These are phyloP conservation scores for Plectranthus barbatus DNA, from an alignment of 257 asterid species.

Conservation along the genomic window DNA sequence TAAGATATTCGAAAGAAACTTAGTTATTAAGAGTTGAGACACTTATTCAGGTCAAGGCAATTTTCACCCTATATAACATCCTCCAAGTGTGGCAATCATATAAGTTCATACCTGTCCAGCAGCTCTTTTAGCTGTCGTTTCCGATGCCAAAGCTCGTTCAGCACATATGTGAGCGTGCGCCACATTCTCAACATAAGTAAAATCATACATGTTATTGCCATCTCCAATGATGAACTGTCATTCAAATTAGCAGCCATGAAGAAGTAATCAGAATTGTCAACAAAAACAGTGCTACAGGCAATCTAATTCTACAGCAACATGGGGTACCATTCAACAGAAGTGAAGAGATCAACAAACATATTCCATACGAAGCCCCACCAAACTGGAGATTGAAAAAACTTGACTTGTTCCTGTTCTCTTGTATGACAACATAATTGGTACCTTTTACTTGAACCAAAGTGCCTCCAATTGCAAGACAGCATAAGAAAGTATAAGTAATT, in stretches of 20 bases:
- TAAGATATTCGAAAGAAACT: conserved; percentile 10
- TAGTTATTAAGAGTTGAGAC: not conserved
- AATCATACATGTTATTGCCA: conserved; percentile 63
- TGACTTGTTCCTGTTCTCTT: not conserved
- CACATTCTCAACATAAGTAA: conserved; percentile 73
- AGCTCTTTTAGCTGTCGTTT: conserved; percentile 54
- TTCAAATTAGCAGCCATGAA: conserved; percentile 12
- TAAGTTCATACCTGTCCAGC: conserved; percentile 49
- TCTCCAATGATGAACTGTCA: conserved; percentile 64
- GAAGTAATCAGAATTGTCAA: not conserved
- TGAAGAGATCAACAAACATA: not conserved
- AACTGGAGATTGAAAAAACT: not conserved
- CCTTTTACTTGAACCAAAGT: not conserved
- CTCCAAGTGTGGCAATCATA: not conserved
- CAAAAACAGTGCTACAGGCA: not conserved
- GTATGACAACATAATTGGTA: not conserved
- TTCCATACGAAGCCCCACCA: not conserved
- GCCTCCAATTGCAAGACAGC: too few relatives aligned
- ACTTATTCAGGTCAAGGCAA: not conserved
- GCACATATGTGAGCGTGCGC: conserved; percentile 82
- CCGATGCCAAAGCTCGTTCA: conserved; percentile 71
- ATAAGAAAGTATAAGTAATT: not conserved
- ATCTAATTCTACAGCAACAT: not conserved
- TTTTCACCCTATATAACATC: not conserved
- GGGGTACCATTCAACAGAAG: not conserved